Percentiles rank a stretch among this genome's conserved stretches.
These are phyloP conservation scores for Ganoderma multipileum DNA, from an alignment of 1,284 basidiomycete genomes.

Conservation along the genomic window DNA sequence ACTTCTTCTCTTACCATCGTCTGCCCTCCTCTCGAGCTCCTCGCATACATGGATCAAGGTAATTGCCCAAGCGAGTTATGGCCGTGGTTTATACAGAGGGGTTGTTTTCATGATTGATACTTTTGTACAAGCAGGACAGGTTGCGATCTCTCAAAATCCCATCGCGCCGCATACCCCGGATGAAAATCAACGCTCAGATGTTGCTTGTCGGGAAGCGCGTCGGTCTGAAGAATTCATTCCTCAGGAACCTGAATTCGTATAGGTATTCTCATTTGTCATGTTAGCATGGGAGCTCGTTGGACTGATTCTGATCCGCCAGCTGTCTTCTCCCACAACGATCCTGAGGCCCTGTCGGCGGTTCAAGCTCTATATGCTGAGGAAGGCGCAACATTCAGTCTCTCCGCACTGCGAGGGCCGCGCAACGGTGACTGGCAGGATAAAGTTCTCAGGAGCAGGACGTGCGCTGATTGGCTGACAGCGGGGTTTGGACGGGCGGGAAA, in stretches of 20 bases:
- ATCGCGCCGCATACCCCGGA: not conserved
- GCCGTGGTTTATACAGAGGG: not conserved
- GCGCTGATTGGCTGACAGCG: slow-evolving; percentile 1
- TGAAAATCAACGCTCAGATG: not conserved
- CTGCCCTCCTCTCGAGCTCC: not conserved
- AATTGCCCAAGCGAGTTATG: not conserved
- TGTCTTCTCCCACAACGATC: not conserved
- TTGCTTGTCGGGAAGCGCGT: not conserved
- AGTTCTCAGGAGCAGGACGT: not conserved
- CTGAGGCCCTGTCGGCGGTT: not conserved
- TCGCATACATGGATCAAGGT: not conserved
- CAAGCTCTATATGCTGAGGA: not conserved
- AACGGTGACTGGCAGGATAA: no score
- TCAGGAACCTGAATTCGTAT: not conserved
- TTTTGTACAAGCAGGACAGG: not conserved
- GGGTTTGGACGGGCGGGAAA: not conserved
- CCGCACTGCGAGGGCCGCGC: not conserved
- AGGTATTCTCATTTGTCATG: not conserved
- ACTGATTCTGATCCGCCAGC: not conserved
- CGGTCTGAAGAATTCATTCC: not conserved
- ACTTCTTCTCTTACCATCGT: not conserved
- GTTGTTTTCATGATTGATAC: not conserved
- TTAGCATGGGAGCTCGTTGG: not conserved
- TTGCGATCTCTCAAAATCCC: not conserved
- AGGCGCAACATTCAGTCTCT: not conserved